Base-by-base conservation (phyloP, 1,284 basidiomycete genomes). In the Sanghuangporus weigelae region DNA sequence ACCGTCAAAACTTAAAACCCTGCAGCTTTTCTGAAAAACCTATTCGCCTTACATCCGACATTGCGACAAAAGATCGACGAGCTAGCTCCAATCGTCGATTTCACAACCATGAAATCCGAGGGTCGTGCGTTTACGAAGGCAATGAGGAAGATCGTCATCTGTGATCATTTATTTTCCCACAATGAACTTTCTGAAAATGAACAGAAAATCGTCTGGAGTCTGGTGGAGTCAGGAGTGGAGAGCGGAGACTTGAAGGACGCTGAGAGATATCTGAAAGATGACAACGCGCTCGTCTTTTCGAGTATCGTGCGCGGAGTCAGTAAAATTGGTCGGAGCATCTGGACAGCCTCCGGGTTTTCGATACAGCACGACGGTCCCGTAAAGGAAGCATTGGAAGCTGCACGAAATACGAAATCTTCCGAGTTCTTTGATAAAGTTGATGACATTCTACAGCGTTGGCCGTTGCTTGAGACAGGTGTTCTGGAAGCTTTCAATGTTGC, bases 71-170 rank as follows among this genome's bases (percentile, higher is more conserved):
- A 50, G 12, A 12, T 62, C 11, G 21, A 14, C 16, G 36, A 57
- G n/a, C 19, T 38, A 19, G 39, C n/a, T 49, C 51, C 35, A 19
- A 38, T 31, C 7, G 53, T 23, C n/a, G 12, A 39, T 4, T 57
- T 56, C 7, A 16, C 55, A n/a, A 21, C 23, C 31, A 44, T 55
- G 7, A 48, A 36, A n/a, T 38, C 26, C 2, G 54, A 49, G 16
- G 46, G 23, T 40, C n/a, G 54, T 6, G 23, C 14, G 42, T 40
- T 56, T 21, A 31, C 54, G 21, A 62, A 57, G 21, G 54, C 60
- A 7, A 56, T 62, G 60, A 56, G 35, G 7, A 57, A 57, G 36
- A 48, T 62, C 16, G 7, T 50, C 54, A 48, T 62, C 14, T 62
- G 60, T 19, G 31, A 56, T 12, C 35, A 56, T 49, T 23, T 62